Base-by-base conservation (phyloP, 345 rosid species). In the Pistacia atlantica region DNA sequence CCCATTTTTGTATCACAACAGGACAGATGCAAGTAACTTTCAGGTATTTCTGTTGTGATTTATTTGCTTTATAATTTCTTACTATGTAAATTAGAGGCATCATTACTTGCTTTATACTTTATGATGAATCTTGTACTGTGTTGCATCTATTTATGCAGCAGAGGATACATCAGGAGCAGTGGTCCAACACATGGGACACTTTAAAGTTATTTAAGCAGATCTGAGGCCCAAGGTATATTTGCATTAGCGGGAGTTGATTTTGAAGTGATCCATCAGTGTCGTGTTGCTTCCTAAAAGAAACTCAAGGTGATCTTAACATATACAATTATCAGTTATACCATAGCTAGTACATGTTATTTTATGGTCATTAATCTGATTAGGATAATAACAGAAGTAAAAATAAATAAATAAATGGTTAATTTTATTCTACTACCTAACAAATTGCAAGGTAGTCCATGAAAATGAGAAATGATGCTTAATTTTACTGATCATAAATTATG, bases 161-260 rank as follows among this genome's bases (percentile, higher is more conserved):
- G 99, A 93, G 59, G 97, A 93, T 82, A 38, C 87, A 45, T 80
- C 97, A 69, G 94, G 92, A 70, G 91, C 93, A 35, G 83, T 93
- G 71, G 89, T 93, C 80, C 94, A 88, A 82, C 86, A 87, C 73
- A 94, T 82, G 87, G 99, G 98, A 77, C 95, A 98, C 59, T 96
- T 96, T 87, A 88, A 96, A 84, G 90, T 92, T 72, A 96, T 93
- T 62, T 89, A 91, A 49, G 90, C 88, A 67, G 98, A 93, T 72
- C 89, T 85, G 73, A 90, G 91, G 79, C 95, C 97, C 59, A 96
- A 93, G 99, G 98, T 95, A 88, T 71, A 56, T 66, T n/a, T 75
- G 56, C 54, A 65, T 73, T 35, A 16, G 35, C 37, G 14, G 60
- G 13, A 37, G 25, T 60, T 67, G 38, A 64, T 55, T 14, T 59